phyloP scores from a whole-genome alignment of 805 yeast species.

The Starmera pachycereana region DNA sequence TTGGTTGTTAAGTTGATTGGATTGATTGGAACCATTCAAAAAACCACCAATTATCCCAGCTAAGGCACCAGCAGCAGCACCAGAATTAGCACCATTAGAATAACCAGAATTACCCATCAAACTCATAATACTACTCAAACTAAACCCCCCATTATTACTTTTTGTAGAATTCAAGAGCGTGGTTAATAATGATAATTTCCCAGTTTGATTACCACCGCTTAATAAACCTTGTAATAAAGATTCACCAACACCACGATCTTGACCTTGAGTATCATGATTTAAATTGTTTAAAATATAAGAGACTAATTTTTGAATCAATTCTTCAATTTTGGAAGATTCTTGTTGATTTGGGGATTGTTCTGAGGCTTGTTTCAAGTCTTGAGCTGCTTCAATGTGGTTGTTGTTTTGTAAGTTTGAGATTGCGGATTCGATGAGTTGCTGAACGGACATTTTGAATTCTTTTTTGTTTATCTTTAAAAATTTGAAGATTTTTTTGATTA shows the following conservation, averaged over 20 bases:
- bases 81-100: slow-evolving; percentile 1
- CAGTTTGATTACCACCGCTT: slow-evolving; percentile 11
- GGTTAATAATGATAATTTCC: slow-evolving; percentile 9
- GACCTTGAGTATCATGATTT: slow-evolving; percentile 6
- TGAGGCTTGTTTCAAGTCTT: slow-evolving; percentile 14
- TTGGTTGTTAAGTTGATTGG: not conserved
- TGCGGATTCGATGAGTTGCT: too few species aligned
- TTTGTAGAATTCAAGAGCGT: slow-evolving; percentile 6
- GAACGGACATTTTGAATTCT: slow-evolving; percentile 4
- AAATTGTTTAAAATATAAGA: slow-evolving; percentile 13
- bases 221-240: slow-evolving; percentile 12
- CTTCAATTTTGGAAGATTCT: slow-evolving; percentile 11
- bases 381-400: slow-evolving; percentile 13
- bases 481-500: too few species aligned
- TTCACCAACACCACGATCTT: slow-evolving; percentile 11
- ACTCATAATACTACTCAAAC: not conserved
- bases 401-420: slow-evolving; percentile 6
- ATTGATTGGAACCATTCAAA: too few species aligned
- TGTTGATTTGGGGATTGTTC: slow-evolving; percentile 10
- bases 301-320: slow-evolving; percentile 11
- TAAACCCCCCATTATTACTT: slow-evolving; percentile 2
- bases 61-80: slow-evolving; percentile 2
- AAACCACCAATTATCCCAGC: not conserved
- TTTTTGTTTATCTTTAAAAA: too few species aligned
- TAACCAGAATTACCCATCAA: slow-evolving; percentile 3